Base-by-base conservation (phyloP, 2,329 filamentous ascomycete species). In the Fusarium chuoi region DNA sequence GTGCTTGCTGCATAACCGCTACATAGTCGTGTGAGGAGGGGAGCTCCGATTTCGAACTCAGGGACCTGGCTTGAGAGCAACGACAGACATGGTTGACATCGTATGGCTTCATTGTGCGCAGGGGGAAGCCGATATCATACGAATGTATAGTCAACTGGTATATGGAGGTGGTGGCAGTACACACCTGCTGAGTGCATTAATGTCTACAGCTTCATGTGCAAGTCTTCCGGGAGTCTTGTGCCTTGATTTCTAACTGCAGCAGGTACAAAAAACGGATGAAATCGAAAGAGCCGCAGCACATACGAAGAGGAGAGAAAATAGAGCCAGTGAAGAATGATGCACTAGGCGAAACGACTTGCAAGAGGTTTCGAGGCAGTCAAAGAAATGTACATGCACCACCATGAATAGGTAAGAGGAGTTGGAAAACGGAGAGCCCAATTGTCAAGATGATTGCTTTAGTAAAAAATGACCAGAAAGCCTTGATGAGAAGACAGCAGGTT, bases 341-440 rank as follows among this genome's bases (percentile, higher is more conserved):
- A 30, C 38, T 10, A 42, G 46, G 30, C n/a, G 14, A 36, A 28
- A 13, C 9, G 20, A n/a, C 45, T 28, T 26, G 11, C n/a, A 59
- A 30, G 44, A 51, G 56, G 24, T 17, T 49, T 24, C 20, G 22
- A 26, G 20, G 33, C n/a, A 35, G 30, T 20, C 28, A 49, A n/a
- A 26, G 35, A 13, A 36, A 38, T 33, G 22, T 33, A 51, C 15
- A 36, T n/a, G 44, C 33, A 33, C 56, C 28, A n/a, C 33, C 38
- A 49, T 44, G n/a, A 36, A 62, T 70, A 48, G 26, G 26, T 28
- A 28, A 14, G 28, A 15, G 18, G 8, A 67, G 68, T 42, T 74
- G 60, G 60, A 71, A 65, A 66, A 74, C 68, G 73, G 73, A 62
- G 55, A 64, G 68, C 45, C 71, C 63, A 61, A 71, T 48, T 57